These are phyloP conservation scores for Botrytis deweyae DNA, from an alignment of 2,329 filamentous ascomycete genomes.

Conservation along the genomic window DNA sequence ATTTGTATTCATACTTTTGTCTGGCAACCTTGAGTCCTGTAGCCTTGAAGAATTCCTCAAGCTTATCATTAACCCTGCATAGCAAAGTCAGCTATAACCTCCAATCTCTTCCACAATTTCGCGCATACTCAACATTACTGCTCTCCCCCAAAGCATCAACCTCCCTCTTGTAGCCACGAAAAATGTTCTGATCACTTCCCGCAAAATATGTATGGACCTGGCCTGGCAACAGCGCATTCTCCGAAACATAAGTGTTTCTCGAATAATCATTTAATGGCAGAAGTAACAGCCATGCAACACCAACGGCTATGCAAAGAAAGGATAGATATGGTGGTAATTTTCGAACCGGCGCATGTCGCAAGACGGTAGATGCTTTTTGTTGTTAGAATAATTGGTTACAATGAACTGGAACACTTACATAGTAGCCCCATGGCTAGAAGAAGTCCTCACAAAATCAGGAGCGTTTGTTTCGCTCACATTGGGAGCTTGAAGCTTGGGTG, in stretches of 20 bases:
- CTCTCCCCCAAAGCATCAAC: constrained; percentile 60
- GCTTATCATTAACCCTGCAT: constrained; percentile 62
- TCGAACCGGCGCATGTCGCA: constrained; percentile 79
- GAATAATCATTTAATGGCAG: constrained; percentile 90
- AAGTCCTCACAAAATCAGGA: background rate
- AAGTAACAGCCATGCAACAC: constrained; percentile 84
- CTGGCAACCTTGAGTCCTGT: constrained; percentile 83
- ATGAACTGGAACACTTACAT: constrained; percentile 25
- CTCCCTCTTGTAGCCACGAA: constrained; percentile 86
- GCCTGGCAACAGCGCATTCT: constrained; percentile 91
- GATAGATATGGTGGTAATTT: constrained; percentile 87
- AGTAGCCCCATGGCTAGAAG: constrained; percentile 31
- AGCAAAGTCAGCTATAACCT: constrained; percentile 21
- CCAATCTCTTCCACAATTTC: constrained; percentile 33
- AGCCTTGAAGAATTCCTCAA: constrained; percentile 73
- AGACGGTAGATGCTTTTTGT: constrained; percentile 53
- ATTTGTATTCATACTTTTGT: constrained; percentile 83
- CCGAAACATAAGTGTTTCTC: constrained; percentile 90
- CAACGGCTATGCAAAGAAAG: constrained; percentile 77
- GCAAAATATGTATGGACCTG: constrained; percentile 98
- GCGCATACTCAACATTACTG: constrained; percentile 53
- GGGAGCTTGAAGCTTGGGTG: constrained; percentile 1
- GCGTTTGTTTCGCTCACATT: background rate
- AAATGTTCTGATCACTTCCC: constrained; percentile 92
- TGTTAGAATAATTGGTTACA: constrained; percentile 25